phyloP scores from a whole-genome alignment of 2,329 filamentous ascomycete genomes.

The Paraconiothyrium brasiliense region DNA sequence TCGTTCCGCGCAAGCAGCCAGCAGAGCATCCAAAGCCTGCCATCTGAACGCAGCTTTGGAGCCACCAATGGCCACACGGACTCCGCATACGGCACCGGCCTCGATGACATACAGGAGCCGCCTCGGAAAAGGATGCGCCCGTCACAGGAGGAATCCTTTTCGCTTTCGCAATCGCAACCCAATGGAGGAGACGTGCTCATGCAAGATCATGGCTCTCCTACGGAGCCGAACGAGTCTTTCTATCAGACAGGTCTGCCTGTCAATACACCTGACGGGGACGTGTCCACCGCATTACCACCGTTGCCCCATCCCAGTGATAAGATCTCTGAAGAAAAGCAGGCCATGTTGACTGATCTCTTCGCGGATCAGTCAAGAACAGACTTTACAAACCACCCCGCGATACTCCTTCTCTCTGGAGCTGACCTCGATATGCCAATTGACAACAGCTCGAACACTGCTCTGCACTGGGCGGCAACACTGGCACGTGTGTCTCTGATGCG shows the following conservation, averaged over 20 bases:
- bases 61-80: constrained; percentile 63
- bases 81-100: constrained; percentile 71
- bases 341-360: constrained; percentile 77
- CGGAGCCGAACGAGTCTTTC: constrained; percentile 83
- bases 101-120: constrained; percentile 72
- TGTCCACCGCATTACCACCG: constrained; percentile 70
- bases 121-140: constrained; percentile 79
- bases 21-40: constrained; percentile 75
- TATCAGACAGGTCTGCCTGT: constrained; percentile 58
- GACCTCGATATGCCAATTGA: constrained; percentile 96
- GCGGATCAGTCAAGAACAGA: constrained; percentile 70
- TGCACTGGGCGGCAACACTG: constrained; percentile 96
- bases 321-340: constrained; percentile 81
- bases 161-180: constrained; percentile 50
- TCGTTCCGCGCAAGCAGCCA: constrained; percentile 79
- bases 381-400: constrained; percentile 76
- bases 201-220: constrained; percentile 72
- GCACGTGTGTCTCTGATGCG: constrained; percentile 84
- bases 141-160: constrained; percentile 50
- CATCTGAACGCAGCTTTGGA: constrained; percentile 78
- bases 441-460: constrained; percentile 83
- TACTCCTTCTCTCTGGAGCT: constrained; percentile 76
- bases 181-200: constrained; percentile 65
- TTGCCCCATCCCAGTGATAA: constrained; percentile 67
- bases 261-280: constrained; percentile 60